Conservation (phyloP, 805 yeast genomes). For the Cyberlindnera xishuangbannaensis region DNA sequence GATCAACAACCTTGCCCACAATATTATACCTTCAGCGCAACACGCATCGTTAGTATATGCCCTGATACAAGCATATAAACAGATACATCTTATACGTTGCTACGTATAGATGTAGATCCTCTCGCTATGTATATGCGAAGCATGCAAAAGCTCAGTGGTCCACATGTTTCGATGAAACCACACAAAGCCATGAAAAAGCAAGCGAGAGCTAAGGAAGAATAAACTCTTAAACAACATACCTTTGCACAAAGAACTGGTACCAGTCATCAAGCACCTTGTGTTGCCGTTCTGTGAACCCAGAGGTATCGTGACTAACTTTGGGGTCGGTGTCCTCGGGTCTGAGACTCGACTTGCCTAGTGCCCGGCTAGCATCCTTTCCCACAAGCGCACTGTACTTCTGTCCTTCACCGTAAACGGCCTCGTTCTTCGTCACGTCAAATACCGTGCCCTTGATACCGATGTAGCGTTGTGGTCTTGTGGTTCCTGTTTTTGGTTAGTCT, state of each 20-base stretch:
- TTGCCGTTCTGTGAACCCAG: conserved; percentile 54
- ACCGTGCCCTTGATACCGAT: conserved; percentile 73
- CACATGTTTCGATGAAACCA: too few relatives aligned
- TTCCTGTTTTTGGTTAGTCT: conserved; percentile 27
- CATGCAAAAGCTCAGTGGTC: too few relatives aligned
- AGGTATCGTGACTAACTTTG: conserved; percentile 41
- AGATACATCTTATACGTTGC: too few relatives aligned
- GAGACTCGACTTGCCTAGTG: conserved; percentile 64
- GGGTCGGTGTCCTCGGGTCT: conserved; percentile 44
- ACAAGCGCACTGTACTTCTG: conserved; percentile 65
- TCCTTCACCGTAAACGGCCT: conserved; percentile 70
- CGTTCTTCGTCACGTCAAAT: conserved; percentile 70
- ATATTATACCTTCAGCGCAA: conserved; percentile 12
- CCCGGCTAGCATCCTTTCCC: conserved; percentile 74
- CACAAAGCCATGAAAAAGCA: too few relatives aligned
- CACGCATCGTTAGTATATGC: too few relatives aligned
- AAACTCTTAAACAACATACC: conserved; percentile 35
- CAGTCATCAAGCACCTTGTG: conserved; percentile 63
- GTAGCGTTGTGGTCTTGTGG: conserved; percentile 43
- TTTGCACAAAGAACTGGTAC: conserved; percentile 56
- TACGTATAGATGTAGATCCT: too few relatives aligned
- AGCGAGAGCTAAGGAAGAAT: too few relatives aligned
- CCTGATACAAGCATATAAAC: too few relatives aligned
- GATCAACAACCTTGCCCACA: conserved; percentile 12
- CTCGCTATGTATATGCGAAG: too few relatives aligned